A percentile compares a stretch with the other conserved stretches of the same genome.
Evolutionary conservation across 1,139 yeast species (phyloP).

Genomic region (Candida tunisiensis): DNA sequence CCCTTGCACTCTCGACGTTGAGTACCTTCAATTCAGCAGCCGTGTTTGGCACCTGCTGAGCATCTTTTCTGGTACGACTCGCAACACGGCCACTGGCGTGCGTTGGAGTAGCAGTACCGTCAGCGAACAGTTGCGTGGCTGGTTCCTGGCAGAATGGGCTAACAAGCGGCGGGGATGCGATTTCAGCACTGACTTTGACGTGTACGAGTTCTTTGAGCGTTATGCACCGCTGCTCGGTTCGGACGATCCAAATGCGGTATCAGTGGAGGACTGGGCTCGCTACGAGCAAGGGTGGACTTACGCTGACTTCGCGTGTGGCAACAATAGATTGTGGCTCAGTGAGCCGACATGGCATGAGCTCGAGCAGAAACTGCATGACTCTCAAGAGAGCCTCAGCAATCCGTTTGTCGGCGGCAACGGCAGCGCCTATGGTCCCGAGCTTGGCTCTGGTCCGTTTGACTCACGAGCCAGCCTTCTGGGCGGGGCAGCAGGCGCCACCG

Average conservation of each 20-base stretch:
- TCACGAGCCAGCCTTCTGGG: not conserved
- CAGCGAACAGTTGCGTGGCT: conserved; percentile 19
- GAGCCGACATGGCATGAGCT: conserved; percentile 22
- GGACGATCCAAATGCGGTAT: conserved; percentile 12
- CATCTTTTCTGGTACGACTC: conserved; percentile 9
- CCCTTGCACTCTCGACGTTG: conserved; percentile 4
- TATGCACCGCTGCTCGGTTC: conserved; percentile 20
- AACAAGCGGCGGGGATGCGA: conserved; percentile 17
- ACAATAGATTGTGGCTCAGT: conserved; percentile 19
- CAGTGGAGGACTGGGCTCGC: conserved; percentile 21
- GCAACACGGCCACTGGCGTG: conserved; percentile 7
- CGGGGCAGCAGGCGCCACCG: not conserved
- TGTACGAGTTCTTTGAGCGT: conserved; percentile 20
- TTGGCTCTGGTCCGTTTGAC: not conserved
- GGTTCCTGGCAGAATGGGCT: conserved; percentile 22
- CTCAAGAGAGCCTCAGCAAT: conserved; percentile 1
- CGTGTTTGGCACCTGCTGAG: conserved; percentile 21
- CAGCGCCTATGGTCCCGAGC: not conserved
- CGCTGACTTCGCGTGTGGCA: conserved; percentile 19
- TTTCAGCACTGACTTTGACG: conserved; percentile 23
- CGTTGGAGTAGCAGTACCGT: conserved; percentile 22
- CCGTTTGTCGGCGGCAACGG: conserved; percentile 1
- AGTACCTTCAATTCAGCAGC: conserved; percentile 7
- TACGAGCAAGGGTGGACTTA: conserved; percentile 17
- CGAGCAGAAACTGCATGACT: conserved; percentile 8